Conservation (phyloP, 352 stramenopile genomes). For the Globisporangium uncinulatum region DNA sequence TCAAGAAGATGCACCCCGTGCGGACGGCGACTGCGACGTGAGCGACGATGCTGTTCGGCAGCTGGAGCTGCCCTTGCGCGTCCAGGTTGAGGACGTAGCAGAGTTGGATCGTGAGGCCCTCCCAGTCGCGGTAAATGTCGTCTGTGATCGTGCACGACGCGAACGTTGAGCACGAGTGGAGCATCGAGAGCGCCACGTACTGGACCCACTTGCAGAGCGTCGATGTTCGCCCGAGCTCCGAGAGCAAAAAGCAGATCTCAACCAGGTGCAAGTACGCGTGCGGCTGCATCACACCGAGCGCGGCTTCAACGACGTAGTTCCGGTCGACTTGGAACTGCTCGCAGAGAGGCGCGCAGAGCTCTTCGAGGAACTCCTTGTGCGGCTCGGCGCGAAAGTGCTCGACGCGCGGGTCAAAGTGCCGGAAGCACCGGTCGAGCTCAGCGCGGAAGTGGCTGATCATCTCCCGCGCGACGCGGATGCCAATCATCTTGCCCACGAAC, state of each 20-base stretch:
- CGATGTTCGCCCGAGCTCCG: constrained; percentile 40
- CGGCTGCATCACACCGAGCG: constrained; percentile 71
- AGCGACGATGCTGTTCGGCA: constrained; percentile 45
- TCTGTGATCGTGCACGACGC: constrained; percentile 69
- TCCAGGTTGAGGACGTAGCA: constrained; percentile 73
- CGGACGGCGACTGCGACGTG: constrained; percentile 65
- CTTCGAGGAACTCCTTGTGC: constrained; percentile 62
- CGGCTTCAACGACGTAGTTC: constrained; percentile 73
- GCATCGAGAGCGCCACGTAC: constrained; percentile 74
- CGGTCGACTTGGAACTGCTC: constrained; percentile 76
- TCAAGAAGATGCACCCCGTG: constrained; percentile 66
- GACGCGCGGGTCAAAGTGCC: constrained; percentile 19
- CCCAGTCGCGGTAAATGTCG: constrained; percentile 79
- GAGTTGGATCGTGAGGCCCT: constrained; percentile 75
- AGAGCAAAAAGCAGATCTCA: constrained; percentile 75
- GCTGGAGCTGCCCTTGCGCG: constrained; percentile 42
- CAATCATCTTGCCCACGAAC: constrained; percentile 86
- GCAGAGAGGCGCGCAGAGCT: constrained; percentile 67
- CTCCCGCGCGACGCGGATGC: constrained; percentile 71
- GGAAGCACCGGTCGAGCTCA: constrained; percentile 47
- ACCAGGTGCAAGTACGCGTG: constrained; percentile 81
- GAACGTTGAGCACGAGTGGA: constrained; percentile 76
- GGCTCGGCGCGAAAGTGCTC: constrained; percentile 23
- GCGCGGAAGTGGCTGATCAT: constrained; percentile 83
- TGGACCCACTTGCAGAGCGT: constrained; percentile 78